phyloP scores from a whole-genome alignment of 371 early-diverging fungal genomes.

The Apophysomyces elegans region DNA sequence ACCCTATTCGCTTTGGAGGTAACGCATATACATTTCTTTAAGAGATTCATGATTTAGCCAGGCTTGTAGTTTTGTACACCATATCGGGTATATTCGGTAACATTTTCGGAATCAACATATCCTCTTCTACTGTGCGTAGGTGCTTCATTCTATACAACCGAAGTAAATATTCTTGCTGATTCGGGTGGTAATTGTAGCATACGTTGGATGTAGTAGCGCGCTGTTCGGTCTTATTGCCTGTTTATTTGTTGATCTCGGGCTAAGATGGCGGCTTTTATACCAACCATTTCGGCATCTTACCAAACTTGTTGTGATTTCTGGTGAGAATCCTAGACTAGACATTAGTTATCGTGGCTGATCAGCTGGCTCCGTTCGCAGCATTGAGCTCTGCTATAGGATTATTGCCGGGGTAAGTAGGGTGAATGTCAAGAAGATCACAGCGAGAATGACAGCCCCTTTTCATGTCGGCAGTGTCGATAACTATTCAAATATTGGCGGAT shows the following conservation, averaged over 20 bases:
- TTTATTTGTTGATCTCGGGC: constrained; percentile 68
- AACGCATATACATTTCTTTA: constrained; percentile 12
- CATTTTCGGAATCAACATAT: constrained; percentile 55
- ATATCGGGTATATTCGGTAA: constrained; percentile 57
- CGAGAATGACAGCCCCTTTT: constrained; percentile 36
- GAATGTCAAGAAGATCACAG: constrained; percentile 61
- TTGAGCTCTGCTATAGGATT: constrained; percentile 66
- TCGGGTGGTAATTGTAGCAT: constrained; percentile 28
- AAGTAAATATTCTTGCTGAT: not conserved
- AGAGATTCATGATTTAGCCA: not conserved
- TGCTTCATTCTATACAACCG: constrained; percentile 4
- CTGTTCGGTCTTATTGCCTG: constrained; percentile 74
- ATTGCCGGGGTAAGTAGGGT: constrained; percentile 61
- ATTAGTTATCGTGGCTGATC: not conserved
- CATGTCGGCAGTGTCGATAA: constrained; percentile 42
- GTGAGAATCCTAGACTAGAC: not conserved
- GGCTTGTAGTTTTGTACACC: constrained; percentile 51
- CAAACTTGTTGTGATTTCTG: constrained; percentile 35
- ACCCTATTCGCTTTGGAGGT: constrained; percentile 64
- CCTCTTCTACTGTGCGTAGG: constrained; percentile 55
- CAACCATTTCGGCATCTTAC: constrained; percentile 67
- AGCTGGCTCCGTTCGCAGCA: constrained; percentile 21
- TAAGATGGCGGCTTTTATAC: constrained; percentile 66
- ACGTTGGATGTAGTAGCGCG: constrained; percentile 75
- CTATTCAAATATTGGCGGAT: constrained; percentile 71